Conservation (phyloP, 345 rosid species). For the Citrus sinensis region DNA sequence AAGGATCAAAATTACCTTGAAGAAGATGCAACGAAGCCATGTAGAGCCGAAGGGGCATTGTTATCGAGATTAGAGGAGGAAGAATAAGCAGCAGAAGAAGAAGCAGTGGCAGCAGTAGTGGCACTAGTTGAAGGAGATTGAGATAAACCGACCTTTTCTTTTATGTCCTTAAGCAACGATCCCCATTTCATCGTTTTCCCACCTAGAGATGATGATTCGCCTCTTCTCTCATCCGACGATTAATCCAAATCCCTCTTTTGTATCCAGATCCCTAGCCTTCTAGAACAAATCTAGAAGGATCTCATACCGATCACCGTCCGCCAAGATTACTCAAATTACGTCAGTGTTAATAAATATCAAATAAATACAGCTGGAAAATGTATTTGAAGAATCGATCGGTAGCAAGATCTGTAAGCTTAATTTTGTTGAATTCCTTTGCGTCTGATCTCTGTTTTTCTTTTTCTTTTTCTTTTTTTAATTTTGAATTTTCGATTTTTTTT, state of each 20-base stretch:
- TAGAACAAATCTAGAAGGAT: slow-evolving; percentile 36
- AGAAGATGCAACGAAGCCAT: slow-evolving; percentile 49
- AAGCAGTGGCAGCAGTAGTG: slow-evolving; percentile 33
- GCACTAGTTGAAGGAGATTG: slow-evolving; percentile 55
- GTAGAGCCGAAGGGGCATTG: slow-evolving; percentile 37
- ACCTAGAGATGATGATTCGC: slow-evolving; percentile 24
- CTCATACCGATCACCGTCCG: slow-evolving; percentile 13
- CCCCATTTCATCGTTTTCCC: slow-evolving; percentile 94
- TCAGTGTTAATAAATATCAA: neutral
- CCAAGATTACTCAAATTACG: neutral
- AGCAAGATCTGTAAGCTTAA: slow-evolving; percentile 25
- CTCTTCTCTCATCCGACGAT: slow-evolving; percentile 43
- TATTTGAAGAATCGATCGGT: slow-evolving; percentile 11
- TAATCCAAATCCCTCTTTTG: neutral
- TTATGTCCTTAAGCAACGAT: slow-evolving; percentile 95
- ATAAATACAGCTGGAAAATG: slow-evolving; percentile 28
- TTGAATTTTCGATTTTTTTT: slow-evolving; percentile 2
- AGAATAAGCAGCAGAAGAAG: slow-evolving; percentile 41
- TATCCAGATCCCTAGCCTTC: slow-evolving; percentile 42
- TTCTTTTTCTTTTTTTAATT: neutral
- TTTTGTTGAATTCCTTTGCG: neutral
- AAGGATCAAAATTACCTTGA: slow-evolving; percentile 47
- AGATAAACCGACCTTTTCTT: slow-evolving; percentile 95
- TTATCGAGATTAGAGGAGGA: slow-evolving; percentile 35
- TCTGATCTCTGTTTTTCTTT: neutral